Percentiles rank a stretch among this genome's conserved stretches.
Conservation (phyloP, 2,329 filamentous ascomycete genomes). For the Ophiosphaerella narmari region DNA sequence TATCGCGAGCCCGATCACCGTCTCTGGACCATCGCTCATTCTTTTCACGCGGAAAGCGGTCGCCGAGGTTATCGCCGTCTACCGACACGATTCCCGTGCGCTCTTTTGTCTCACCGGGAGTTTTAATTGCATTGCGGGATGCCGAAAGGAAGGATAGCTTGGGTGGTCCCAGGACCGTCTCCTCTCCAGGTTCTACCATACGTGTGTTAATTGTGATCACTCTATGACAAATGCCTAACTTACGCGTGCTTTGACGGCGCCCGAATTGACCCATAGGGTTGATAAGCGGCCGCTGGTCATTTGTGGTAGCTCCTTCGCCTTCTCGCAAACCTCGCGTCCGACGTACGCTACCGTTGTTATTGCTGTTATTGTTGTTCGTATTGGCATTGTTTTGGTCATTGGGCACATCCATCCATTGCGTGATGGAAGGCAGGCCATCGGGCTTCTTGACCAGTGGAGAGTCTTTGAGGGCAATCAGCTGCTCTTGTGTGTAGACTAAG, state of each 20-base stretch:
- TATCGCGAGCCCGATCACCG: conserved; percentile 45
- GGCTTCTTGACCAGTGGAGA: conserved; percentile 87
- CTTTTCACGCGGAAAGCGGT: conserved; percentile 38
- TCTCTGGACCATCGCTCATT: conserved; percentile 50
- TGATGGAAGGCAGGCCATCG: conserved; percentile 75
- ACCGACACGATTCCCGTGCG: conserved; percentile 38
- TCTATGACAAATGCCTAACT: conserved; percentile 53
- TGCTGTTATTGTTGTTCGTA: conserved; percentile 28
- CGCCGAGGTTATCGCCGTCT: conserved; percentile 47
- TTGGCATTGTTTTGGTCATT: conserved; percentile 25
- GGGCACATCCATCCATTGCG: conserved; percentile 92
- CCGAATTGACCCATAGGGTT: conserved; percentile 46
- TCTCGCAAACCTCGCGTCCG: conserved; percentile 33
- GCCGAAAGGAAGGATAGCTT: conserved; percentile 82
- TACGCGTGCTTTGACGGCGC: conserved; percentile 48
- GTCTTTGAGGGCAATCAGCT: conserved; percentile 74
- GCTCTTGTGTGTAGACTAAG: conserved; percentile 70
- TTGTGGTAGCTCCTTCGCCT: conserved; percentile 27
- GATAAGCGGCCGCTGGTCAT: conserved; percentile 35
- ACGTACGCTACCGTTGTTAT: conserved; percentile 29
- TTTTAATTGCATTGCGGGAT: conserved; percentile 58
- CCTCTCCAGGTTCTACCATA: conserved; percentile 66
- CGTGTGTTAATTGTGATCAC: conserved; percentile 36
- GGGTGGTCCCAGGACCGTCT: conserved; percentile 83
- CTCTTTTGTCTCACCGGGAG: conserved; percentile 43